Base-by-base conservation (phyloP, 768 basidiomycete genomes). In the Gyrodon lividus region DNA sequence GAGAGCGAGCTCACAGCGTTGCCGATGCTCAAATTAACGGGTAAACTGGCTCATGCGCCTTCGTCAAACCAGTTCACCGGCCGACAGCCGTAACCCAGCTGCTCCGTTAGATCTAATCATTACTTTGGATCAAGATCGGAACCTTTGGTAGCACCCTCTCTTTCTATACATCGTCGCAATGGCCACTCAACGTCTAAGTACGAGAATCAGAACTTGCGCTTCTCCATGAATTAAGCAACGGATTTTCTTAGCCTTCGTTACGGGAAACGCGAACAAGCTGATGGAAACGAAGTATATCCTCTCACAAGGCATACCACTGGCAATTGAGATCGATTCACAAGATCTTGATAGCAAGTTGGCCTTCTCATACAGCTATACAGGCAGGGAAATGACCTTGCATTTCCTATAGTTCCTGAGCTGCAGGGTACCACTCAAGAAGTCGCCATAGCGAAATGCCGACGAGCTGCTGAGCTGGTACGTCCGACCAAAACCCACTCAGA, bases 391-490 rank as follows among this genome's bases (percentile, higher is more conserved):
- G 22, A 58, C 46, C 7, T 42, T 30, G 16, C 6, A 35, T 38
- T 34, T 45, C 43, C 39, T 1, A 43, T 31, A 98, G 95, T 97
- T 26, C 92, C 93, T 2, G 96, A 99, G 68, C 73, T 98, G 4
- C 96, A 99, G 68, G 96, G 96, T 17, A 87, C 87, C 5, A 98
- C 94, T 0, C 81, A 86, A 54, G 91, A 98, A 65, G 87, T 99
- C 10, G 92, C 96, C 0, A 77, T 66, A 22, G 93, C 85, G 4
- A 99, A 99, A 70, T 95, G 93, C 68, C 73, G 76, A 55, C 77
- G 81, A 14, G 96, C 96, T 33, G 91, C 93, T 33, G 86, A 95
- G 64, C 70, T 89, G 56, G 89, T 90, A 45, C 30, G 79, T 66
- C 28, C 20, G 6, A 26, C 52, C 20, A 22, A 31, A 30, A 13